A percentile compares a stretch with the other conserved stretches of the same genome.
Conservation (phyloP, 768 basidiomycete genomes). For the Clavaria fumosa region DNA sequence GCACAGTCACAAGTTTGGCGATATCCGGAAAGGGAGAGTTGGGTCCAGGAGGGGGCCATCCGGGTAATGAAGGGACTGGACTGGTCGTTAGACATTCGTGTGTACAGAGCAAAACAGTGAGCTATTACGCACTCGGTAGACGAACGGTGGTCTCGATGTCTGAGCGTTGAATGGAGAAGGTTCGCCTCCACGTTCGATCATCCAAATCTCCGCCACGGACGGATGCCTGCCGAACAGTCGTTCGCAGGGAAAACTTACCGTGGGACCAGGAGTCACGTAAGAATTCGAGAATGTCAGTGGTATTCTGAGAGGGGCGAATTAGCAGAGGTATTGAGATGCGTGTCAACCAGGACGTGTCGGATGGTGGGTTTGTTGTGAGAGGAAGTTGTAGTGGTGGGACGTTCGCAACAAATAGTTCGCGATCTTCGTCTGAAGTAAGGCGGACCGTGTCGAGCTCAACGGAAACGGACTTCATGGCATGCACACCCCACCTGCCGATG, state of each 20-base stretch:
- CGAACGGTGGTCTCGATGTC: conserved; percentile 32
- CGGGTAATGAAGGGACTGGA: conserved; percentile 50
- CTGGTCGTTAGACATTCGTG: conserved; percentile 8
- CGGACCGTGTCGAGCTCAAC: conserved; percentile 36
- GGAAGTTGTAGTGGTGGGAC: conserved; percentile 38
- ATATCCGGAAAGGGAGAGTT: conserved; percentile 37
- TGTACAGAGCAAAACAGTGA: background rate
- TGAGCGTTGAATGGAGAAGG: conserved; percentile 24
- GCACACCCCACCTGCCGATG: conserved; percentile 53
- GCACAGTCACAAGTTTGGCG: conserved; percentile 42
- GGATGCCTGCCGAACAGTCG: conserved; percentile 25
- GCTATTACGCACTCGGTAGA: conserved; percentile 34
- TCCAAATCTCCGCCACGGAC: conserved; percentile 36
- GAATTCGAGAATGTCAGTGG: conserved; percentile 33
- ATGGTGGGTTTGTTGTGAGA: conserved; percentile 35
- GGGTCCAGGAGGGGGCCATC: conserved; percentile 43
- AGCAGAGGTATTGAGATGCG: conserved; percentile 34
- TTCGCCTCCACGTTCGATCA: conserved; percentile 33
- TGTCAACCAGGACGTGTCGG: conserved; percentile 42
- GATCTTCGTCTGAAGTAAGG: conserved; percentile 25
- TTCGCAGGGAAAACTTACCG: conserved; percentile 31
- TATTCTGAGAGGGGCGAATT: conserved; percentile 38
- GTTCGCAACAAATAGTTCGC: conserved; percentile 32
- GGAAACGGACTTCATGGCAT: conserved; percentile 37
- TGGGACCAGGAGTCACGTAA: conserved; percentile 41